Conservation (phyloP, 345 rosid genomes). For the Isatis tinctoria region DNA sequence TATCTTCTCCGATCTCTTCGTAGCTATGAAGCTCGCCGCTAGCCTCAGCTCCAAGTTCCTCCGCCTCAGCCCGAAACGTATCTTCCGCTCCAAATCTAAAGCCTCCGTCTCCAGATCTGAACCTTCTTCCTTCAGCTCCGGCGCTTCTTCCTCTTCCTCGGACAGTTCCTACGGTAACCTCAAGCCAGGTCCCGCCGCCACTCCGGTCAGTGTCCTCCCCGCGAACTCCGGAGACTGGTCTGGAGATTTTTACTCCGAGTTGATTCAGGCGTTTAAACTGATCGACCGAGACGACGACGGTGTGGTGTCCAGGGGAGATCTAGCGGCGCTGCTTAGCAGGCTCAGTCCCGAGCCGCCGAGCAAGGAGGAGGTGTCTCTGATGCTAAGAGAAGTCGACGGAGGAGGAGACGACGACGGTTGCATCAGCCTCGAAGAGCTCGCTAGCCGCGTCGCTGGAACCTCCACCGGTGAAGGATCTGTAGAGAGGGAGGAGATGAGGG, state of each 20-base stretch:
- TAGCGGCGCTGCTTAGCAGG: constrained; percentile 54
- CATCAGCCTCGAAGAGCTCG: constrained; percentile 55
- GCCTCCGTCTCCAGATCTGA: constrained; percentile 48
- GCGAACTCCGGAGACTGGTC: constrained; percentile 52
- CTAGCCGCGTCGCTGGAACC: constrained; percentile 38
- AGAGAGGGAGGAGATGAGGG: constrained; percentile 59
- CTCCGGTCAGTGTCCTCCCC: constrained; percentile 75
- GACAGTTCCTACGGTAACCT: constrained; percentile 17
- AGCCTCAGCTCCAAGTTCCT: constrained; percentile 33
- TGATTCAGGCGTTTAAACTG: constrained; percentile 46
- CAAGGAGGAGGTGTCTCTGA: constrained; percentile 51
- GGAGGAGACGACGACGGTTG: constrained; percentile 33
- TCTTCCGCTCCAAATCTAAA: constrained; percentile 48
- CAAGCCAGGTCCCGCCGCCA: constrained; percentile 25
- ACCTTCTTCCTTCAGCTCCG: constrained; percentile 55
- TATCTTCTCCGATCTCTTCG: background rate
- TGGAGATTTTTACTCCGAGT: constrained; percentile 37
- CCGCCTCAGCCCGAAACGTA: constrained; percentile 57
- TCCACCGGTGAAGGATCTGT: constrained; percentile 45
- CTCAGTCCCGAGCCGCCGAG: constrained; percentile 55
- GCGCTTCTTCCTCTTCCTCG: constrained; percentile 46
- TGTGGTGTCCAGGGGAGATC: constrained; percentile 46
- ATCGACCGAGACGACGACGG: constrained; percentile 61
- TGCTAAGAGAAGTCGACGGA: constrained; percentile 59
- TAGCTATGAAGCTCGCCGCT: constrained; percentile 42